phyloP scores from a whole-genome alignment of 306 rosid species.

The Urtica urens region DNA sequence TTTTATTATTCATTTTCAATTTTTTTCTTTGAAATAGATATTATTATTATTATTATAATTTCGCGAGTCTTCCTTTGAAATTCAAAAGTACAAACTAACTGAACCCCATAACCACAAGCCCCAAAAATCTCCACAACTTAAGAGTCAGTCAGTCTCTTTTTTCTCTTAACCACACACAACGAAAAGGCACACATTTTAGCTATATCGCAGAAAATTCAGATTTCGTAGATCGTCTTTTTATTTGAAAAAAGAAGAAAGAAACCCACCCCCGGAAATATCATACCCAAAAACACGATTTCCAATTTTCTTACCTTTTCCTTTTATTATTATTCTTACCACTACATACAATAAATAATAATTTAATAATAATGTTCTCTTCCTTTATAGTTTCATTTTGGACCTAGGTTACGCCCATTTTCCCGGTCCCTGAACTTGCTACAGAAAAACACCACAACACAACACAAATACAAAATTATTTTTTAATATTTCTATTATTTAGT shows the following conservation, averaged over 20 bases:
- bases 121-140: constrained; percentile 9
- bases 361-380: too few relatives aligned
- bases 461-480: not conserved
- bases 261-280: not conserved
- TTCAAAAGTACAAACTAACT: not conserved
- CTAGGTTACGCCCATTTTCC: constrained; percentile 30
- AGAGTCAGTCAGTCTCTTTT: not conserved
- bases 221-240: not conserved
- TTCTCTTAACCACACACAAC: not conserved
- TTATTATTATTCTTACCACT: too few relatives aligned
- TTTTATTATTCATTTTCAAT: not conserved
- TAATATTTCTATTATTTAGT: too few relatives aligned
- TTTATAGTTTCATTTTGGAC: constrained; percentile 35
- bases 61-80: too few relatives aligned
- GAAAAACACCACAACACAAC: constrained; percentile 10
- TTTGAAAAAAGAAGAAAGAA: constrained; percentile 3
- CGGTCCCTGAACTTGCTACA: constrained; percentile 19
- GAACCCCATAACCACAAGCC: not conserved
- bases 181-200: too few relatives aligned
- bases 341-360: too few relatives aligned
- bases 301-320: not conserved
- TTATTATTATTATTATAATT: not conserved
- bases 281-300: constrained; percentile 13
- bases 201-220: too few relatives aligned
- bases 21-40: not conserved